These are phyloP conservation scores for Linderniella brevidens DNA, from an alignment of 257 asterid genomes.

Conservation along the genomic window DNA sequence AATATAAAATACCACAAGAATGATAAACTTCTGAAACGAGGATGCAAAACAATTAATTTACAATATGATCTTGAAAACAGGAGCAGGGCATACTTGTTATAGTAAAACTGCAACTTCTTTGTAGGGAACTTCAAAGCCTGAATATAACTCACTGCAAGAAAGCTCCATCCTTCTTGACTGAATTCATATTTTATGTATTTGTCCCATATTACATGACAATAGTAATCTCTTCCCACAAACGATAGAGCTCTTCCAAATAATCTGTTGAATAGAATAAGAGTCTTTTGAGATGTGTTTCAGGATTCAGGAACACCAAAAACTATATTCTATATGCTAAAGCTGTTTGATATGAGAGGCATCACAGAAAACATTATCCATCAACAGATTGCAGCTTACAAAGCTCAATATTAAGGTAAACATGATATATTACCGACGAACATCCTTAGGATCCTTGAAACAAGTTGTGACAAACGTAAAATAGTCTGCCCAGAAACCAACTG, in stretches of 20 bases:
- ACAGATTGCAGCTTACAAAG: too few species aligned
- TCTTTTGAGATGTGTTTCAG: not conserved
- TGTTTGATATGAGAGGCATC: too few species aligned
- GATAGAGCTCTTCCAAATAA: conserved; percentile 60
- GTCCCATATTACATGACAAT: conserved; percentile 74
- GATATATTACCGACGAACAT: conserved; percentile 55
- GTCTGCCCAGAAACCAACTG: conserved; percentile 75
- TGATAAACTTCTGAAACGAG: not conserved
- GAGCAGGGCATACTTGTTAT: conserved; percentile 47
- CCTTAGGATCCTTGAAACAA: conserved; percentile 45
- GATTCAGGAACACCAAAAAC: not conserved
- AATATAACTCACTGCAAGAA: conserved; percentile 63
- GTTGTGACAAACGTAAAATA: conserved; percentile 51
- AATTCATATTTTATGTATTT: conserved; percentile 67
- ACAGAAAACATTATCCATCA: too few species aligned
- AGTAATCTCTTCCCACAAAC: conserved; percentile 69
- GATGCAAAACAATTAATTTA: too few species aligned
- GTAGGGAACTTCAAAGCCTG: conserved; percentile 67
- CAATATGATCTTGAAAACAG: not conserved
- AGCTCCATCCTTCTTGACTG: conserved; percentile 51
- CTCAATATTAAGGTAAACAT: not conserved
- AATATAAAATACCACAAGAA: not conserved
- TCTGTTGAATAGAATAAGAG: conserved; percentile 22
- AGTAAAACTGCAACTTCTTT: conserved; percentile 53
- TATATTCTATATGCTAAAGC: too few species aligned